Evolutionary conservation across 257 asterid species (phyloP).

Genomic region (Rauvolfia tetraphylla): DNA sequence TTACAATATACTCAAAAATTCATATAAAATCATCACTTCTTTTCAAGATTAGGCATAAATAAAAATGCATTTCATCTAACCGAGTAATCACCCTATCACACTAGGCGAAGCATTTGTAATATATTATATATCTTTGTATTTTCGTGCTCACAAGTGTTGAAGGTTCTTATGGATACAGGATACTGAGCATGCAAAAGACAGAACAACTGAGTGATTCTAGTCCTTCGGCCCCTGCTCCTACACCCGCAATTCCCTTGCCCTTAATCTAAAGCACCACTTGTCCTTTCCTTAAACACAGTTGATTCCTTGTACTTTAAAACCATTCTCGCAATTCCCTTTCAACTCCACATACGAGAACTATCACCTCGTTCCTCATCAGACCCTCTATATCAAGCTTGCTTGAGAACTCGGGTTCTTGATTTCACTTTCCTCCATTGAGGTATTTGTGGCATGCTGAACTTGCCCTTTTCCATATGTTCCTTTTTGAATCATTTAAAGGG

Average conservation of each 20-base stretch:
- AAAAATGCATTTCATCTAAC: too few species aligned
- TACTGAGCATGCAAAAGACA: conserved; percentile 23
- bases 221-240: conserved; percentile 13
- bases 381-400: conserved; percentile 1
- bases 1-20: neutral
- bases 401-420: conserved; percentile 10
- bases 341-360: conserved; percentile 9
- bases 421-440: conserved; percentile 8
- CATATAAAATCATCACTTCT: neutral
- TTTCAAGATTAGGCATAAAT: too few species aligned
- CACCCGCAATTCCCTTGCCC: conserved; percentile 37
- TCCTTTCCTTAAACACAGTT: conserved; percentile 35
- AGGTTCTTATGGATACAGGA: too few species aligned
- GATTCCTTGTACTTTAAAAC: conserved; percentile 40
- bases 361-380: neutral
- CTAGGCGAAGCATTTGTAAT: too few species aligned
- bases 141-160: too few species aligned
- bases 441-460: conserved; percentile 12
- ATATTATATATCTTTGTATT: too few species aligned
- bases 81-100: too few species aligned
- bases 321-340: conserved; percentile 17
- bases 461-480: neutral
- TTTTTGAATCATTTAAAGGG: conserved; percentile 5
- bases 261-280: conserved; percentile 27
- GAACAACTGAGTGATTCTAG: conserved; percentile 12